Base-by-base conservation (phyloP, 2,329 filamentous ascomycete species). In the Aspergillus quadricinctus region DNA sequence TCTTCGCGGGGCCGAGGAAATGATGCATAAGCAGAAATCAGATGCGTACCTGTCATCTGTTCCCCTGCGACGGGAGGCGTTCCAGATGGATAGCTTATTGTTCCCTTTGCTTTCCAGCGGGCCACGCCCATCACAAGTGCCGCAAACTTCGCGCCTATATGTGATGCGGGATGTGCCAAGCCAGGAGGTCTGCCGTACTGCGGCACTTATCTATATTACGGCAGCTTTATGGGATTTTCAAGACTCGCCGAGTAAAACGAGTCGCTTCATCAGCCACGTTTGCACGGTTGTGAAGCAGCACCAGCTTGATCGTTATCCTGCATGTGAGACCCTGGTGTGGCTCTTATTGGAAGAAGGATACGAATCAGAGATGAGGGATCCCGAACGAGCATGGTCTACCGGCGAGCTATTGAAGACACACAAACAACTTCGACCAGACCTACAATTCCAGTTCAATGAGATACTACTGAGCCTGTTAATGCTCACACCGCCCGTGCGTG, bases 81-180 rank as follows among this genome's bases (percentile, higher is more conserved):
- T 76, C 43, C 64, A 72, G 46, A 75, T 75, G 68, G 67, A 67
- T 17, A 66, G 71, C 49, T 69, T 72, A 19, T 61, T 76, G 8
- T 75, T 75, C 51, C 64, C 70, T 14, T 57, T 76, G 5, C 67
- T 77, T n/a, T 75, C 74, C n/a, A 72, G 69, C 55, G 74, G 74
- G 7, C 75, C 74, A 10, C 70, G 67, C 19, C 75, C 74, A 11
- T 71, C 71, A 4, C 67, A 68, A 48, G 68, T 77, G 5, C 72
- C 74, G 14, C 58, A 65, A 0, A 68, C 64, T 31, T 67, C 68
- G 11, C 74, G 73, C 37, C 65, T 66, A 51, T 76, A 73, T 55
- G 73, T 77, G 21, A 62, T 76, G 8, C 66, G 62, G 41, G 66
- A 67, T 40, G 61, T 59, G 6, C 64, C 68, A 10, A 72, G 69